Evolutionary conservation across 2,329 filamentous ascomycete genomes (phyloP).

Genomic region (Fusarium armeniacum): DNA sequence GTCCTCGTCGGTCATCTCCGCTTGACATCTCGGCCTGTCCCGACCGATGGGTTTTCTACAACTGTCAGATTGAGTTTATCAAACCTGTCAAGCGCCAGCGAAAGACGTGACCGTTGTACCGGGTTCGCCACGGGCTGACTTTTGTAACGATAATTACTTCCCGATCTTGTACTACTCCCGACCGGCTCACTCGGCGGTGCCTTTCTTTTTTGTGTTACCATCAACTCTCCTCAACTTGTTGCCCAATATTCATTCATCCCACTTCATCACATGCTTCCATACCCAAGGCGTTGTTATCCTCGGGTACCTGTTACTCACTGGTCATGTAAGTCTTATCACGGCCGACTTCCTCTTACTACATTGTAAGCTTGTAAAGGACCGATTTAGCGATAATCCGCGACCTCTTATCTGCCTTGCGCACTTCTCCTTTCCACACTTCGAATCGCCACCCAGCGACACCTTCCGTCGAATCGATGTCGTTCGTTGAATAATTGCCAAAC

Average conservation of each 20-base stretch:
- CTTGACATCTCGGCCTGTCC: slow-evolving; percentile 27
- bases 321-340: not conserved
- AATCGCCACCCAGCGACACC: not conserved
- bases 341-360: not conserved
- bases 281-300: not conserved
- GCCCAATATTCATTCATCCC: not conserved
- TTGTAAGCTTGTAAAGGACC: slow-evolving; percentile 6
- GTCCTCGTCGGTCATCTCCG: slow-evolving; percentile 33
- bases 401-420: not conserved
- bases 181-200: not conserved
- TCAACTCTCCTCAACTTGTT: not conserved
- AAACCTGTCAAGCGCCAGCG: slow-evolving; percentile 1
- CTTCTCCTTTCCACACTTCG: not conserved
- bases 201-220: not conserved
- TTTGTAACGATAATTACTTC: not conserved
- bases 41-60: slow-evolving; percentile 3
- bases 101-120: slow-evolving; percentile 6
- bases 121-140: not conserved
- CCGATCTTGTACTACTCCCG: not conserved
- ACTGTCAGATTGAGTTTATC: slow-evolving; percentile 5
- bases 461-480: not conserved
- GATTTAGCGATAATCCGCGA: not conserved
- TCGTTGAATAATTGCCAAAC: not conserved
- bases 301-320: not conserved
- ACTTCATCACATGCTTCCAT: not conserved